Evolutionary conservation across 164 flowering plant species (phyloP).

Genomic region (Vitis labrusca): DNA sequence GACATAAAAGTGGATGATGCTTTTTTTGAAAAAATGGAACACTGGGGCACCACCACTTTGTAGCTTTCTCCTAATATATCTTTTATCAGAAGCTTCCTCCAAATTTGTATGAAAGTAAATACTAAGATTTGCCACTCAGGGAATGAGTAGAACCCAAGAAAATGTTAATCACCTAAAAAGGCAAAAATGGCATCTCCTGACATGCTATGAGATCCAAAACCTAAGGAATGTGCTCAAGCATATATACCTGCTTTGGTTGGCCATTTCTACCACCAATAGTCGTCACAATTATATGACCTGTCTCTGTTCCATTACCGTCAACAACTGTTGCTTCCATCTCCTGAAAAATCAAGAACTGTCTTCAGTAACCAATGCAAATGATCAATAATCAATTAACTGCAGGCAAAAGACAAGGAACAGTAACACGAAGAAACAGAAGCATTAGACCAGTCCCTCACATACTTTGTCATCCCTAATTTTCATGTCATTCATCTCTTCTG

Average conservation of each 20-base stretch:
- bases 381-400: background rate
- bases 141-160: no score
- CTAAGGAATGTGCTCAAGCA: background rate
- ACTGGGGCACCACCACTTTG: no score
- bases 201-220: background rate
- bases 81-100: no score
- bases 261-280: constrained; percentile 64
- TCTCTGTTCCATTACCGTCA: constrained; percentile 63
- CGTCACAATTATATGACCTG: constrained; percentile 68
- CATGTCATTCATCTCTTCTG: constrained; percentile 71
- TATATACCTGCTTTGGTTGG: constrained; percentile 55
- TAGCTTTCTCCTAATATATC: no score
- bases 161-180: no score
- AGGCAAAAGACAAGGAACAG: background rate
- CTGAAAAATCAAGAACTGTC: constrained; percentile 18
- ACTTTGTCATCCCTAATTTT: constrained; percentile 70
- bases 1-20: no score
- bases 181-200: no score
- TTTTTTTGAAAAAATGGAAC: no score
- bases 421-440: background rate
- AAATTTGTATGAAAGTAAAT: no score
- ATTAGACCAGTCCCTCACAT: background rate
- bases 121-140: no score
- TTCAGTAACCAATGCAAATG: background rate
- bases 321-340: constrained; percentile 60